A percentile compares a stretch with the other conserved stretches of the same genome.
Evolutionary conservation across 1,139 yeast species (phyloP).

Genomic region (Yamadazyma atmosphaerica): DNA sequence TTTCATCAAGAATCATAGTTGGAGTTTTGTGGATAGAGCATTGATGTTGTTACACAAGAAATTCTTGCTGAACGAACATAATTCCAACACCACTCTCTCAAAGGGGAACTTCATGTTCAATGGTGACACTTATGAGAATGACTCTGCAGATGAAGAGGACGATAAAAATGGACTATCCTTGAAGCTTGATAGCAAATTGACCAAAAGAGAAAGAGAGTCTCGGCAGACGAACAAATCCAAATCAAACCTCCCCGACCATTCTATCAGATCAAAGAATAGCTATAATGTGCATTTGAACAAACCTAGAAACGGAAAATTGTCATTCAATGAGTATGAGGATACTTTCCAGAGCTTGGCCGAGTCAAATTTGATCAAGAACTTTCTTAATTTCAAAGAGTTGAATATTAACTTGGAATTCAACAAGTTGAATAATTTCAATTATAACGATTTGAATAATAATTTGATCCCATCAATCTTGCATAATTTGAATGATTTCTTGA

Average conservation of each 20-base stretch:
- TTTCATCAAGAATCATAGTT: conserved; percentile 50
- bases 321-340: conserved; percentile 41
- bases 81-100: background rate
- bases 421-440: conserved; percentile 38
- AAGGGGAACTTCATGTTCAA: conserved; percentile 13
- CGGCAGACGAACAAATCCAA: no score
- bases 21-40: conserved; percentile 58
- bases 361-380: conserved; percentile 38
- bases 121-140: conserved; percentile 11
- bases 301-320: conserved; percentile 27
- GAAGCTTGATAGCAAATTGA: background rate
- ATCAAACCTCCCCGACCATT: background rate
- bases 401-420: conserved; percentile 38
- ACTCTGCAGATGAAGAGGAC: conserved; percentile 4
- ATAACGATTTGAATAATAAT: conserved; percentile 52
- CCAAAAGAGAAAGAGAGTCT: background rate
- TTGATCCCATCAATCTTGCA: conserved; percentile 59
- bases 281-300: conserved; percentile 18
- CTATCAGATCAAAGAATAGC: conserved; percentile 3
- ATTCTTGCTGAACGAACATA: conserved; percentile 37
- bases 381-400: conserved; percentile 26
- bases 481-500: conserved; percentile 53
- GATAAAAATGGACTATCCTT: background rate
- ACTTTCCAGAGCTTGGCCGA: conserved; percentile 44
- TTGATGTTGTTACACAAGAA: conserved; percentile 56